A percentile compares a stretch with the other conserved stretches of the same genome.
Evolutionary conservation across 73 alveolate genomes (phyloP).

Genomic region (Blepharisma stoltei): DNA sequence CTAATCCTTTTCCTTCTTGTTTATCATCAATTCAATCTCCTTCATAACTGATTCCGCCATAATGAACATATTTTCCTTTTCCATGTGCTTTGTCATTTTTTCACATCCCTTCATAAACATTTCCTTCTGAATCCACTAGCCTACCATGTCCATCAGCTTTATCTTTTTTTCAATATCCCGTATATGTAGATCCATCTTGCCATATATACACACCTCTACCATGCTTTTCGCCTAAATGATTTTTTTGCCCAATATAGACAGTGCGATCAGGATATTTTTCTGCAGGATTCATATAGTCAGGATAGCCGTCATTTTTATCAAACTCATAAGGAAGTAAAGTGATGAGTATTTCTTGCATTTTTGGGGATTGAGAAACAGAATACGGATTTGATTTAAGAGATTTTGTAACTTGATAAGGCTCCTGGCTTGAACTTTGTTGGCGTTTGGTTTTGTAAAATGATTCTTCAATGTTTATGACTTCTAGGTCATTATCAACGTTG

Average conservation of each 20-base stretch:
- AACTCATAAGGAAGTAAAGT: too few relatives aligned
- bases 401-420: too few relatives aligned
- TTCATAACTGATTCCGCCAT: conserved; percentile 73
- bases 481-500: too few relatives aligned
- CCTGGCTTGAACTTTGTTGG: too few relatives aligned
- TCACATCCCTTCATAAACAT: conserved; percentile 62
- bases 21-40: conserved; percentile 78
- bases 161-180: conserved; percentile 46
- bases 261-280: neutral
- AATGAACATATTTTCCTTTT: conserved; percentile 45
- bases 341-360: too few relatives aligned
- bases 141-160: conserved; percentile 53
- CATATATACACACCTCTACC: conserved; percentile 30
- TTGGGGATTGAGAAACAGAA: too few relatives aligned
- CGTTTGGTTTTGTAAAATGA: too few relatives aligned
- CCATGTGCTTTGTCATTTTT: conserved; percentile 71
- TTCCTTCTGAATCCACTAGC: conserved; percentile 55
- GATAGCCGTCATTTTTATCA: too few relatives aligned
- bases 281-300: too few relatives aligned
- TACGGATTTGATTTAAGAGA: too few relatives aligned
- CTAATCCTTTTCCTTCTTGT: conserved; percentile 80
- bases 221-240: neutral
- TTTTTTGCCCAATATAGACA: conserved; percentile 21
- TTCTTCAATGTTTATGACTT: too few relatives aligned
- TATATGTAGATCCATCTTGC: conserved; percentile 41